Conservation (phyloP, 345 rosid species). For the Pugionium cornutum region DNA sequence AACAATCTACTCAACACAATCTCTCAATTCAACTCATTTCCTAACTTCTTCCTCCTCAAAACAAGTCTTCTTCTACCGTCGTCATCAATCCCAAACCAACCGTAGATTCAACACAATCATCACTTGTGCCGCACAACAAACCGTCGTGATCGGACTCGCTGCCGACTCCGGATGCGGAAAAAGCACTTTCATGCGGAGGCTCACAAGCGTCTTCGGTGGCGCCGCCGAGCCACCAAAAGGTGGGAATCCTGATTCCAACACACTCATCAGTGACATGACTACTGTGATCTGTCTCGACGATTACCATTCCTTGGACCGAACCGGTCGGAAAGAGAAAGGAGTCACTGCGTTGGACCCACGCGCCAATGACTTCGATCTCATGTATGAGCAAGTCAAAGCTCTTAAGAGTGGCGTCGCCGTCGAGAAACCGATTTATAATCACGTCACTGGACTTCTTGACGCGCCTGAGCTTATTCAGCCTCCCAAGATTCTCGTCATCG, state of each 20-base stretch:
- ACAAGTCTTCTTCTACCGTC: constrained; percentile 54
- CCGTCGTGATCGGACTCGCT: constrained; percentile 86
- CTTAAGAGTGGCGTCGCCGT: constrained; percentile 75
- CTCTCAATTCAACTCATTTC: constrained; percentile 68
- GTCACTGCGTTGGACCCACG: constrained; percentile 94
- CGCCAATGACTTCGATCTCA: constrained; percentile 89
- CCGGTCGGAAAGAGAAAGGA: constrained; percentile 85
- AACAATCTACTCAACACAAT: constrained; percentile 68
- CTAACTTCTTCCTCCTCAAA: constrained; percentile 56
- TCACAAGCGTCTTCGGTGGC: constrained; percentile 91
- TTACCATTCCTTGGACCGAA: constrained; percentile 85
- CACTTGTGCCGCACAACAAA: constrained; percentile 64
- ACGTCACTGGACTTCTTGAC: constrained; percentile 86
- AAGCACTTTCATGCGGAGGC: constrained; percentile 89
- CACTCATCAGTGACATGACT: constrained; percentile 85
- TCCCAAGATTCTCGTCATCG: constrained; percentile 95
- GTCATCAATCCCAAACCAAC: constrained; percentile 35
- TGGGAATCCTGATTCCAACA: constrained; percentile 96
- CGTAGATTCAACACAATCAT: constrained; percentile 47
- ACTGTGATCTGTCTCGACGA: constrained; percentile 94
- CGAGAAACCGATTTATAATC: constrained; percentile 90
- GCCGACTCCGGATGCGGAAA: constrained; percentile 97
- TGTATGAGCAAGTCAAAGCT: constrained; percentile 96
- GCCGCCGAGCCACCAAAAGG: constrained; percentile 94
- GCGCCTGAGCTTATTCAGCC: constrained; percentile 91